Evolutionary conservation across 2,329 filamentous ascomycete genomes (phyloP), one percentile per base, ranked within the genome.

Genomic region (Botryosphaeria dothidea): DNA sequence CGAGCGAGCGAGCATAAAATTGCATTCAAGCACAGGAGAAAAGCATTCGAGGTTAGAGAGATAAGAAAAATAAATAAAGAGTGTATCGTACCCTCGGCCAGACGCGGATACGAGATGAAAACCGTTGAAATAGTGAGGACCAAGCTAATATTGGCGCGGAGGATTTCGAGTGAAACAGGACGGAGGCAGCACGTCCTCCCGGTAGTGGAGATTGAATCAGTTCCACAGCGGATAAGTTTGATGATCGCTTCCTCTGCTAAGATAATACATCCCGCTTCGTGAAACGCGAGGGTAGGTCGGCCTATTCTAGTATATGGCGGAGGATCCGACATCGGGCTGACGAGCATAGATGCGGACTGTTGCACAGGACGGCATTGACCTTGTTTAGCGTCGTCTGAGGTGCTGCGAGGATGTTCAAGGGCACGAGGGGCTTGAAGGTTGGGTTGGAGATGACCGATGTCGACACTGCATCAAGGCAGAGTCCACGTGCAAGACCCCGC

Each of bases 401-500:
- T 36, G 36, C n/a, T 23, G 27, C n/a, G n/a, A n/a, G 41, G 25
- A 45, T 17, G 9, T 27, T 21, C 21, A 15, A n/a, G 15, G 25
- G 41, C 4, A n/a, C 5, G 41, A n/a, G 56, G n/a, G 21, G 25
- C 25, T 11, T 9, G 8, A 60, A 46, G 21, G 4, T 17, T 52
- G 49, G 27, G 38, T 15, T 25, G 9, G 19, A 46, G 17, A 17
- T 17, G n/a, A 13, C 21, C 21, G 6, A n/a, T 17, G 25, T 29
- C 2, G 41, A 31, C 41, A 19, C 38, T 25, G 27, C 56, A 41
- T 46, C 45, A 23, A 9, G 25, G 13, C 38, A 25, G 25, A 19
- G 56, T 19, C 38, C 56, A 60, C 56, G 56, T 60, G 56, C 56
- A 46, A 17, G 54, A 57, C 54, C 31, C 54, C 38, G 54, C 54